These are phyloP conservation scores for Saturnispora quitensis DNA, from an alignment of 805 yeast genomes.

Conservation along the genomic window DNA sequence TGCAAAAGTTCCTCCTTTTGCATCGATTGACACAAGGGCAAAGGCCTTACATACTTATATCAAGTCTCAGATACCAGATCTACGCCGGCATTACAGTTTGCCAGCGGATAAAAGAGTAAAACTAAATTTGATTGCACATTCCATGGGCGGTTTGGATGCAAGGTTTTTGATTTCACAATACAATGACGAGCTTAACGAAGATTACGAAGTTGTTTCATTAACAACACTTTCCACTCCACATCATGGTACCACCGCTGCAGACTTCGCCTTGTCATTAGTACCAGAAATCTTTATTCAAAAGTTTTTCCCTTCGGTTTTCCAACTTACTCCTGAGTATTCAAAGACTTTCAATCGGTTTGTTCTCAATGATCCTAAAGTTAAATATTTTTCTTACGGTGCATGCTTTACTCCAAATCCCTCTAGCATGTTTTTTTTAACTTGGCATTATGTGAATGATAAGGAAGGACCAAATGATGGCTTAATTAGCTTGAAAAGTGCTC, in stretches of 20 bases:
- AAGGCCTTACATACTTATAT: slow-evolving; percentile 44
- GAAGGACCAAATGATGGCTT: slow-evolving; percentile 75
- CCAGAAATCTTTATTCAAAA: slow-evolving; percentile 16
- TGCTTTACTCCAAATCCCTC: slow-evolving; percentile 52
- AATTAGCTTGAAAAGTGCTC: slow-evolving; percentile 67
- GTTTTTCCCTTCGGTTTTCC: slow-evolving; percentile 39
- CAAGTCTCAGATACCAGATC: slow-evolving; percentile 15
- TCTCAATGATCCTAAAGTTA: slow-evolving; percentile 48
- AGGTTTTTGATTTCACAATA: slow-evolving; percentile 61
- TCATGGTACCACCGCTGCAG: slow-evolving; percentile 78
- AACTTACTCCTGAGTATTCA: slow-evolving; percentile 53
- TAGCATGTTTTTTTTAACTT: slow-evolving; percentile 53
- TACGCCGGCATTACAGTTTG: slow-evolving; percentile 19
- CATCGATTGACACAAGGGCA: slow-evolving; percentile 65
- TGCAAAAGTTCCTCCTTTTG: slow-evolving; percentile 78
- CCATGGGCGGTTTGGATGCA: slow-evolving; percentile 91
- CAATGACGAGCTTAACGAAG: slow-evolving; percentile 36
- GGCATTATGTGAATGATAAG: slow-evolving; percentile 45
- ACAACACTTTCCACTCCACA: slow-evolving; percentile 90
- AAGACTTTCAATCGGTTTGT: slow-evolving; percentile 43
- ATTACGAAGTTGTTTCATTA: slow-evolving; percentile 45
- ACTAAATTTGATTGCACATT: slow-evolving; percentile 75
- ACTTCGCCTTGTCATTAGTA: slow-evolving; percentile 37
- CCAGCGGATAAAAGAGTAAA: slow-evolving; percentile 32
- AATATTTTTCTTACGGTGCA: slow-evolving; percentile 82